phyloP scores from a whole-genome alignment of 140 eudicot genomes.

The Bidens hawaiensis region DNA sequence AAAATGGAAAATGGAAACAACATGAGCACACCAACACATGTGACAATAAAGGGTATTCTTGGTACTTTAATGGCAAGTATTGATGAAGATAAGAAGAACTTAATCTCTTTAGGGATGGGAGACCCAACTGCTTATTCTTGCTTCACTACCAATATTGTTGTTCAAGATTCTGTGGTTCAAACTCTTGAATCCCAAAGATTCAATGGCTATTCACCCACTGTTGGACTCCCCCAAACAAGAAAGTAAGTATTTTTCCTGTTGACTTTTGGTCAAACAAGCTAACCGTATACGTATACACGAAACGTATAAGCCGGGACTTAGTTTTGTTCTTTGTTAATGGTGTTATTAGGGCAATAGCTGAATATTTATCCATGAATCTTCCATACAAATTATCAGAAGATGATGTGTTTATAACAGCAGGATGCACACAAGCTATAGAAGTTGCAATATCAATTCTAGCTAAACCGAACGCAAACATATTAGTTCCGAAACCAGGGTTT shows the following conservation, averaged over 20 bases:
- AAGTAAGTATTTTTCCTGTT: constrained; percentile 31
- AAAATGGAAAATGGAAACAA: constrained; percentile 26
- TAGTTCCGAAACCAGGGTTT: constrained; percentile 93
- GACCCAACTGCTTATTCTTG: constrained; percentile 91
- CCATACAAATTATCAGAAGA: constrained; percentile 66
- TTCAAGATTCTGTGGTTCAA: constrained; percentile 58
- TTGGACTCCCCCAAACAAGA: constrained; percentile 90
- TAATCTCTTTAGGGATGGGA: constrained; percentile 88
- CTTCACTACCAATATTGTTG: constrained; percentile 48
- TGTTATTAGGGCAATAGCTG: constrained; percentile 76
- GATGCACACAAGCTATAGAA: constrained; percentile 96
- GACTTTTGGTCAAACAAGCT: constrained; percentile 6
- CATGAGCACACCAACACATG: constrained; percentile 45
- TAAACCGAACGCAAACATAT: constrained; percentile 73
- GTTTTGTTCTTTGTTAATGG: not conserved
- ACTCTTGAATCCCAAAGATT: constrained; percentile 60
- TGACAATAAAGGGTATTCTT: constrained; percentile 83
- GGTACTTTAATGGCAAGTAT: constrained; percentile 52
- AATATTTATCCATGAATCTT: constrained; percentile 65
- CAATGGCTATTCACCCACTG: constrained; percentile 89
- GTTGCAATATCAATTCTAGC: constrained; percentile 72
- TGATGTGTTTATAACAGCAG: constrained; percentile 89
- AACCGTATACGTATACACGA: too few relatives aligned
- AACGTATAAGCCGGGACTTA: not conserved
- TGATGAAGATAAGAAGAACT: constrained; percentile 26